These are phyloP conservation scores for Ampelocalamus luodianensis DNA, from an alignment of 176 grass and related monocot genomes.

Conservation along the genomic window DNA sequence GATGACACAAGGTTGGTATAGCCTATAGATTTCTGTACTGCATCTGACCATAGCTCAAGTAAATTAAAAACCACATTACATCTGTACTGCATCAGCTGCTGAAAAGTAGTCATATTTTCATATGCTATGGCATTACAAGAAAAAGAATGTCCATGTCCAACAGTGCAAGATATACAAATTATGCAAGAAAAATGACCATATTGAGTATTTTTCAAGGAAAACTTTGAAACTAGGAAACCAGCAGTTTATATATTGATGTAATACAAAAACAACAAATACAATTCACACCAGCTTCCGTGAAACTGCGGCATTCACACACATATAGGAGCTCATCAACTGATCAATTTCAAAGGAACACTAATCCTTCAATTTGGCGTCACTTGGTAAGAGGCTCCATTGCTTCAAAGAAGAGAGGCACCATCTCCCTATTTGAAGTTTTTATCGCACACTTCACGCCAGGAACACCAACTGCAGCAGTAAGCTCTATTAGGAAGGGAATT, in stretches of 20 bases:
- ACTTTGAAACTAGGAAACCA: conserved; percentile 30
- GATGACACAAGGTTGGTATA: no score
- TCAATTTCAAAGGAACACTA: conserved; percentile 26
- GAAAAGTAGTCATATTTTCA: conserved; percentile 36
- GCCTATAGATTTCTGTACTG: no score
- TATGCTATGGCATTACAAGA: conserved; percentile 43
- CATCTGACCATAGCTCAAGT: neutral
- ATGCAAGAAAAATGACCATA: conserved; percentile 27
- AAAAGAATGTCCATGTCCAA: neutral
- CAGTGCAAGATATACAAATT: conserved; percentile 52
- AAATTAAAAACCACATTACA: neutral
- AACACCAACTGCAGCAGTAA: conserved; percentile 66
- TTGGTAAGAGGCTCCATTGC: conserved; percentile 77
- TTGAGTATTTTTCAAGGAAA: conserved; percentile 33
- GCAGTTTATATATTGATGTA: conserved; percentile 50
- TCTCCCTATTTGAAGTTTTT: conserved; percentile 82
- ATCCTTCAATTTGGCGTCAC: conserved; percentile 42
- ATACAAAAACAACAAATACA: conserved; percentile 50
- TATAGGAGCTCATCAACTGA: conserved; percentile 31
- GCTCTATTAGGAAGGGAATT: conserved; percentile 88
- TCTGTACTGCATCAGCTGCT: neutral
- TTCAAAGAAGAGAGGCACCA: conserved; percentile 87
- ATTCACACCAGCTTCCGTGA: conserved; percentile 41
- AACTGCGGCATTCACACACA: conserved; percentile 10
- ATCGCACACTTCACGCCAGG: conserved; percentile 93